A percentile compares a stretch with the other conserved stretches of the same genome.
These are phyloP conservation scores for Diaporthe aspalathi DNA, from an alignment of 2,329 filamentous ascomycete genomes.

Conservation along the genomic window DNA sequence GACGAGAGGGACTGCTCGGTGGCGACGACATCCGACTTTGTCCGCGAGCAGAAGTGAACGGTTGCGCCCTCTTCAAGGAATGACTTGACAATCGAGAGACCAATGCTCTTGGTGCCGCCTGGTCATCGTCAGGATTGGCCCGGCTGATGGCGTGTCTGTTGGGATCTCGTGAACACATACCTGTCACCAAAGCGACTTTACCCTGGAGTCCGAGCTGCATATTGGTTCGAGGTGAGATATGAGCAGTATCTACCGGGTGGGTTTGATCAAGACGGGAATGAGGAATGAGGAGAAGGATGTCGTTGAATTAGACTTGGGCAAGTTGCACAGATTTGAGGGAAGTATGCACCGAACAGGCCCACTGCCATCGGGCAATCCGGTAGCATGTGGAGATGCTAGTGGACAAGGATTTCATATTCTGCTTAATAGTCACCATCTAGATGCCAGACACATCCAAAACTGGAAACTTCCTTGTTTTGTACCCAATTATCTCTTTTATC, in stretches of 20 bases:
- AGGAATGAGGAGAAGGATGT: conserved; percentile 3
- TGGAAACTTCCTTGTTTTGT: background rate
- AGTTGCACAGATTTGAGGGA: background rate
- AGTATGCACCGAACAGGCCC: background rate
- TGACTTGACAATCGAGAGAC: conserved; percentile 39
- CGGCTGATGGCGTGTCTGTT: background rate
- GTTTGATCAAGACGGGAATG: background rate
- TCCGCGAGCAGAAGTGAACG: conserved; percentile 43
- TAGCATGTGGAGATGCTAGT: conserved; percentile 17
- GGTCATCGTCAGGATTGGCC: conserved; percentile 8
- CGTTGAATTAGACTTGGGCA: conserved; percentile 22
- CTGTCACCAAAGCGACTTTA: conserved; percentile 50
- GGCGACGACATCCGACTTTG: conserved; percentile 35
- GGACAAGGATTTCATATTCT: conserved; percentile 14
- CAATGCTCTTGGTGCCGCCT: conserved; percentile 41
- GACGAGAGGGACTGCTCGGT: conserved; percentile 29
- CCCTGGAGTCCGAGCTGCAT: conserved; percentile 51
- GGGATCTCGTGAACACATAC: conserved; percentile 35
- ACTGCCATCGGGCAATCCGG: conserved; percentile 14
- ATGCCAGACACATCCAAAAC: background rate
- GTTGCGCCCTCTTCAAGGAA: conserved; percentile 42
- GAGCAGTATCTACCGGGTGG: background rate
- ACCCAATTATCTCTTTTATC: too few species aligned
- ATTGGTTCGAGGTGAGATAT: background rate
- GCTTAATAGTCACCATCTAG: background rate